phyloP scores from a whole-genome alignment of 148 eudicot genomes.

The Silene conica region DNA sequence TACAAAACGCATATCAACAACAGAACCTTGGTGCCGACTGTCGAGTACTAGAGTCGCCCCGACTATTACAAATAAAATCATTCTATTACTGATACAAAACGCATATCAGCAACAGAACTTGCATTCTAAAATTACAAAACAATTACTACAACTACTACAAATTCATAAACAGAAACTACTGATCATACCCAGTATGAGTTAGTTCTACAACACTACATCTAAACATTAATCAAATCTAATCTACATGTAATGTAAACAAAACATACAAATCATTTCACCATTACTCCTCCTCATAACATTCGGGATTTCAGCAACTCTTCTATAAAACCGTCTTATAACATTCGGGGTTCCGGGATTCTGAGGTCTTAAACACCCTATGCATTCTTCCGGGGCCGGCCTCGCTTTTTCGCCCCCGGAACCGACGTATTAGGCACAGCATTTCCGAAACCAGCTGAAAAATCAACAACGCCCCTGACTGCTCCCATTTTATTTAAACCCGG shows the following conservation, averaged over 20 bases:
- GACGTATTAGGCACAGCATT: slow-evolving; percentile 2
- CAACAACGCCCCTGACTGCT: slow-evolving; percentile 14
- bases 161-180: slow-evolving; percentile 16
- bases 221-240: slow-evolving; percentile 16
- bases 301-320: background rate
- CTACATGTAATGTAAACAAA: slow-evolving; percentile 2
- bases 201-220: slow-evolving; percentile 16
- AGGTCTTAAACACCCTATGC: slow-evolving; percentile 10
- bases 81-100: too few species aligned
- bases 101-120: slow-evolving; percentile 24
- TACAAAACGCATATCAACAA: too few species aligned
- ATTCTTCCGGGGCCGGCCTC: slow-evolving; percentile 42
- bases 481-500: slow-evolving; percentile 19
- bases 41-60: too few species aligned
- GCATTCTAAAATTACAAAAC: slow-evolving; percentile 24
- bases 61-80: too few species aligned
- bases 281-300: too few species aligned
- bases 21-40: too few species aligned
- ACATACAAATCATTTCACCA: background rate
- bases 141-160: slow-evolving; percentile 5
- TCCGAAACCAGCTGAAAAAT: slow-evolving; percentile 25
- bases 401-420: slow-evolving; percentile 24
- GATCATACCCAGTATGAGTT: slow-evolving; percentile 18
- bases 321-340: background rate
- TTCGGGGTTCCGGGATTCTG: background rate